Evolutionary conservation across 139 green algal species (phyloP), one percentile per base, ranked within the genome.

Genomic region (Nannochloris sp.): DNA sequence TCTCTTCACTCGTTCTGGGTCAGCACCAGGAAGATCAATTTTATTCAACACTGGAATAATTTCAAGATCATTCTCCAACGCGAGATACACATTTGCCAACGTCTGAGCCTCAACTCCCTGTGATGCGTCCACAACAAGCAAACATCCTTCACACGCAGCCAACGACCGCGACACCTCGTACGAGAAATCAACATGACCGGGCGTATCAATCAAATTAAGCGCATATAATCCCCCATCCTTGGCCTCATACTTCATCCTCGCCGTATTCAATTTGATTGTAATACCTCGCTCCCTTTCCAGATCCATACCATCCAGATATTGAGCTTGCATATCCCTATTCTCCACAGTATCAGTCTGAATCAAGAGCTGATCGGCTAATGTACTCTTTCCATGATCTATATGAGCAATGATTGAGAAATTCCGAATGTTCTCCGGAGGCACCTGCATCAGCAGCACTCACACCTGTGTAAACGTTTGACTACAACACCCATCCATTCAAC

Each of bases 21-120:
- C 91, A 11, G 90, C 89, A 31, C 90, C 87, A 60, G 93, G 93
- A 43, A 98, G 72, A 75, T 98, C 93, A 56, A 98, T 97, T 66
- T 98, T 98, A 80, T 98, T 98, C 12, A 98, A 72, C 16, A 97
- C 81, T 2, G 83, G 81, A 43, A 96, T 90, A 78, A 96, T 92
- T 61, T 97, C 92, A 34, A 99, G 76, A 54, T 97, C 91, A 62
- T 95, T 95, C 53, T 97, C 93, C 21, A 98, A 56, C 2, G 93
- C 93, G 23, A 97, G 72, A 79, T 96, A 99, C 61, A 97, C 91
- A 71, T 99, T 99, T 49, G 93, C 93, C 27, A 98, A 75, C 3
- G 93, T 98, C 77, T 98, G 93, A 3, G 93, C 93, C 79, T 98
- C 93, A 46, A 98, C 92, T 6, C 93, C 93, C 40, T 98, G 93